A percentile compares a stretch with the other conserved stretches of the same genome.
These are phyloP conservation scores for Canna indica DNA, from an alignment of 176 grass and related monocot genomes.

Conservation along the genomic window DNA sequence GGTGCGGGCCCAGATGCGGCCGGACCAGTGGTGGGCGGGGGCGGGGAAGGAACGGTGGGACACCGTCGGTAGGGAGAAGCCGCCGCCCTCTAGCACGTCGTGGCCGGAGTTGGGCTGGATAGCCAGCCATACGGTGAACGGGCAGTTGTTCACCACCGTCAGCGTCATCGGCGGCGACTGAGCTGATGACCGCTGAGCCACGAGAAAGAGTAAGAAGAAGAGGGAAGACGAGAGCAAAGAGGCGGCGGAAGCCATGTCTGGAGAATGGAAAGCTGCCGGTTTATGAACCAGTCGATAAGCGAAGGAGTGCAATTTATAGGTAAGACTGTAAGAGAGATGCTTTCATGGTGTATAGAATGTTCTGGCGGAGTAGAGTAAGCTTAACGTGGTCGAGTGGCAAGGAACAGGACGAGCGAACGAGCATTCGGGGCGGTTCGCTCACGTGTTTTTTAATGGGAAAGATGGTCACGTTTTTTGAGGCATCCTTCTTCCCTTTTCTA, in stretches of 20 bases:
- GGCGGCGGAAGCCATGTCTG: background rate
- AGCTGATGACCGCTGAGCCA: background rate
- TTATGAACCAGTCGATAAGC: no score
- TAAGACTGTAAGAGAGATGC: no score
- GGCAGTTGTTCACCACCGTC: conserved; percentile 77
- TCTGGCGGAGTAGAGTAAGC: no score
- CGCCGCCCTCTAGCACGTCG: conserved; percentile 59
- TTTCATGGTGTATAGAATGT: no score
- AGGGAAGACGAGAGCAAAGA: background rate
- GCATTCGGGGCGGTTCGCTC: no score
- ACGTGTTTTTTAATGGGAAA: no score
- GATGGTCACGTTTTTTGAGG: no score
- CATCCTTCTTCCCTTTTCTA: no score
- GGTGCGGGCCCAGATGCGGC: conserved; percentile 8
- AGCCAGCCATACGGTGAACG: conserved; percentile 63
- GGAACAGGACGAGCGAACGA: no score
- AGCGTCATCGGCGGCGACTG: conserved; percentile 52
- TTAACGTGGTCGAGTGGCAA: no score
- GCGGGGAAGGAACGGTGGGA: conserved; percentile 54
- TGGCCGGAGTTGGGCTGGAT: conserved; percentile 71
- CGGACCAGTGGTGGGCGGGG: conserved; percentile 36
- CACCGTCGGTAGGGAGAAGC: conserved; percentile 50
- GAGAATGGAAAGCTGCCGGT: no score
- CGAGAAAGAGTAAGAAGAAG: background rate
- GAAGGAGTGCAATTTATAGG: no score